Evolutionary conservation across 352 stramenopile species (phyloP).

Genomic region (Phytophthora pini): DNA sequence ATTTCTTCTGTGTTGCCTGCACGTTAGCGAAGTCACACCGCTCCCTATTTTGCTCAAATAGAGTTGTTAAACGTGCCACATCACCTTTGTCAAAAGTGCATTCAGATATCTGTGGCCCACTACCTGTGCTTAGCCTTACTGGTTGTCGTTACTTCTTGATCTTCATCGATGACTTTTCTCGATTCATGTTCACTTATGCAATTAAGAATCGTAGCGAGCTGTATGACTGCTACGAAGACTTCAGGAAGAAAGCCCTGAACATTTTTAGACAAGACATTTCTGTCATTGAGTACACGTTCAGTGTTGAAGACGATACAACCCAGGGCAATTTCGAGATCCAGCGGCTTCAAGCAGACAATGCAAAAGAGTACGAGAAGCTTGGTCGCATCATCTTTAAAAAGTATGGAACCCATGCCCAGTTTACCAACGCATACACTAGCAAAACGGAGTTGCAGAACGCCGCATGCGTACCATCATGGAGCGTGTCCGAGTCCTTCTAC

Average conservation of each 20-base stretch:
- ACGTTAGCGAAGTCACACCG: too few relatives aligned
- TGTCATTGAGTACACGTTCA: too few relatives aligned
- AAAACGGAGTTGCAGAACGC: conserved; percentile 21
- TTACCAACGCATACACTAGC: conserved; percentile 22
- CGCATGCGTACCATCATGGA: conserved; percentile 26
- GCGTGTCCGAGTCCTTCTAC: neutral
- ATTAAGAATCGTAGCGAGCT: conserved; percentile 16
- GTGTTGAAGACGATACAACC: too few relatives aligned
- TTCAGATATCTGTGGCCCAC: neutral
- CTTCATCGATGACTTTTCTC: conserved; percentile 32
- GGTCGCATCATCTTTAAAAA: conserved; percentile 13
- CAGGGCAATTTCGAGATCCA: too few relatives aligned
- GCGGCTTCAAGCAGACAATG: conserved; percentile 11
- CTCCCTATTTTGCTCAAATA: too few relatives aligned
- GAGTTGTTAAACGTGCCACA: too few relatives aligned
- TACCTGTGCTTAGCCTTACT: too few relatives aligned
- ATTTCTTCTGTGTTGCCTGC: too few relatives aligned
- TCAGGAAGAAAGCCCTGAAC: too few relatives aligned
- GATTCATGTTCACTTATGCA: conserved; percentile 24
- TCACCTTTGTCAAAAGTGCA: conserved; percentile 1
- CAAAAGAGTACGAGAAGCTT: conserved; percentile 18
- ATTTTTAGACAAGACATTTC: too few relatives aligned
- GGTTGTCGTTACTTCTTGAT: conserved; percentile 19
- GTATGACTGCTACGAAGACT: conserved; percentile 18
- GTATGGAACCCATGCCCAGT: conserved; percentile 6